Evolutionary conservation across 371 early-diverging fungal genomes (phyloP), one percentile per base, ranked within the genome.

Genomic region (Circinella minor): DNA sequence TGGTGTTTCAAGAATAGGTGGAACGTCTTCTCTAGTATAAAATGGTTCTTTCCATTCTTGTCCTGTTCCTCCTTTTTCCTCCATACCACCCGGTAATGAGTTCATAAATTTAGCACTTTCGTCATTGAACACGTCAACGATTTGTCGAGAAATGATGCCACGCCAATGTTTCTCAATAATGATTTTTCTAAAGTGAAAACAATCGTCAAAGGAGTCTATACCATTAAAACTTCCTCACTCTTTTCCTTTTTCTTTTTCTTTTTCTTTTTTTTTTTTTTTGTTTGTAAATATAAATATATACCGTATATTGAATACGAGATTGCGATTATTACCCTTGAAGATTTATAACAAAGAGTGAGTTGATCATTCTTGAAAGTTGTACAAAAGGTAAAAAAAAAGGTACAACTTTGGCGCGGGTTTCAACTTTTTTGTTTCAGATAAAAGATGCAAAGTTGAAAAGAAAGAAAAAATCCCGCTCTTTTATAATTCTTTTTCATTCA

Each of bases 81-180:
- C 69, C 59, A 77, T 65, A 20, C 76, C 77, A 8, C 77, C 79
- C 34, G 85, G 81, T 55, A 71, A 39, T 59, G 85, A 78, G 38
- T 77, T 73, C 78, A 83, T 81, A 67, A 86, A 81, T 75, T 88
- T 84, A 69, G 78, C 73, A 68, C 90, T 84, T 72, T 86, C 79
- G 70, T 89, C 85, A 76, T 87, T 83, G 80, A 91, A 88, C 72
- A 88, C 83, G 77, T 92, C 92, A 43, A 92, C 90, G 36, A 93
- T 81, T 64, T 87, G 87, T 61, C 90, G 86, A 38, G 93, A 82
- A 66, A 91, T 84, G 70, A 91, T 76, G 38, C 89, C 88, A 69
- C 93, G 86, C 93, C 93, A 96, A 74, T 95, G 95, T 72, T 95
- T 95, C 77, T 95, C 93, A 59, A 96, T 89, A 67, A 96, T 89